A percentile compares a stretch with the other conserved stretches of the same genome.
phyloP scores from a whole-genome alignment of 2,329 filamentous ascomycete species.

The Xylaria arbuscula region DNA sequence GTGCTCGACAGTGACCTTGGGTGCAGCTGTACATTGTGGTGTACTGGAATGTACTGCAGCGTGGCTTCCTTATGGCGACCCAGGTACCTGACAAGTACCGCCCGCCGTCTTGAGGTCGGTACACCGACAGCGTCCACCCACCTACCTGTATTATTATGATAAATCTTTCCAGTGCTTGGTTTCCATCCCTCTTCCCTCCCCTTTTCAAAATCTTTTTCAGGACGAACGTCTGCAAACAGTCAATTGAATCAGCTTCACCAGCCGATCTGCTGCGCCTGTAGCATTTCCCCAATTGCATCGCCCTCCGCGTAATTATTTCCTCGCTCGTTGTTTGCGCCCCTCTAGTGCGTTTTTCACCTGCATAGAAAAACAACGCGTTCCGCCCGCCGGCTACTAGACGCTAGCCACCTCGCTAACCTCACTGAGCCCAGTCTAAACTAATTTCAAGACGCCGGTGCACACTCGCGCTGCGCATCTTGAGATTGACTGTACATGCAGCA shows the following conservation, averaged over 20 bases:
- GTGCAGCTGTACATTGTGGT: background rate
- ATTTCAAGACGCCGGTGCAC: conserved; percentile 39
- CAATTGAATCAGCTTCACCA: conserved; percentile 34
- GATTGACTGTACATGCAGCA: conserved; percentile 26
- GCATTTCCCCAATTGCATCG: conserved; percentile 24
- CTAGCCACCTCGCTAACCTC: conserved; percentile 46
- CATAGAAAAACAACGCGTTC: conserved; percentile 47
- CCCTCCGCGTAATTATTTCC: conserved; percentile 15
- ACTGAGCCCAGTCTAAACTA: conserved; percentile 50
- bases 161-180: conserved; percentile 36
- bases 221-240: conserved; percentile 28
- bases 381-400: conserved; percentile 45
- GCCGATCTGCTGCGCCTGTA: conserved; percentile 14
- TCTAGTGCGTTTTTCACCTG: conserved; percentile 46
- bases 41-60: conserved; percentile 16
- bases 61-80: background rate
- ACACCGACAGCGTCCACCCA: conserved; percentile 31
- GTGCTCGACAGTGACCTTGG: background rate
- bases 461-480: conserved; percentile 25
- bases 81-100: conserved; percentile 29
- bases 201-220: conserved; percentile 35
- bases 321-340: conserved; percentile 43
- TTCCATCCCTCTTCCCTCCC: conserved; percentile 35
- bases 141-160: conserved; percentile 29
- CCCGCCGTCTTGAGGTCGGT: conserved; percentile 12